A percentile compares a stretch with the other conserved stretches of the same genome.
Conservation (phyloP, 1,284 basidiomycete species). For the Cronartium quercuum region DNA sequence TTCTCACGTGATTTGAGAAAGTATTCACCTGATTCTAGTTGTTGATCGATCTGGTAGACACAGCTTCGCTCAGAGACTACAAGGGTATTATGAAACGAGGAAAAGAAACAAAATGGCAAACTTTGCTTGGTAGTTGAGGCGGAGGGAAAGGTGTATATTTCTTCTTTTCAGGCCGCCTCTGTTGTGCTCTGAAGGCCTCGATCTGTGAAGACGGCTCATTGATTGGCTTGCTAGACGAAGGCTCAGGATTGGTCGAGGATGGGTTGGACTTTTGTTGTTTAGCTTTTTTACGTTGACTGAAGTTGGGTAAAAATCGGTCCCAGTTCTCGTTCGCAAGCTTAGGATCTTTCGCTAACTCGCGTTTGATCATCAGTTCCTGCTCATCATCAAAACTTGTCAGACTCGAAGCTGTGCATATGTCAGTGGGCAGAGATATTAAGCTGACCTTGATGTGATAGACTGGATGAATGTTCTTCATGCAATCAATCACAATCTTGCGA, state of each 20-base stretch:
- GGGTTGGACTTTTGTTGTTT: constrained; percentile 68
- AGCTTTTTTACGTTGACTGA: constrained; percentile 86
- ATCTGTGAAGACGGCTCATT: constrained; percentile 3
- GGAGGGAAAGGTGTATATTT: constrained; percentile 99
- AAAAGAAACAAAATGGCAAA: constrained; percentile 46
- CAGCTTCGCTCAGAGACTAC: neutral
- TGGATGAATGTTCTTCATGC: constrained; percentile 99
- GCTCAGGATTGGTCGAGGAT: constrained; percentile 28
- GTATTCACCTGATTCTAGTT: constrained; percentile 94
- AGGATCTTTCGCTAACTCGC: constrained; percentile 96
- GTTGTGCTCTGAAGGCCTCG: constrained; percentile 39
- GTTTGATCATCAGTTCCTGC: constrained; percentile 95
- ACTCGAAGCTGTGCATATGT: neutral
- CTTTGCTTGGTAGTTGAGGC: constrained; percentile 84
- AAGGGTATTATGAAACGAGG: neutral
- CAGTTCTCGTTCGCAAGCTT: constrained; percentile 89
- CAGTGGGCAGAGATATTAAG: constrained; percentile 10
- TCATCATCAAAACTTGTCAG: neutral
- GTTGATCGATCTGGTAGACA: constrained; percentile 67
- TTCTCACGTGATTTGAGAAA: constrained; percentile 86
- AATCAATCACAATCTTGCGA: constrained; percentile 86
- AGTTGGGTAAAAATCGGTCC: constrained; percentile 96
- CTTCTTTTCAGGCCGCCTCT: constrained; percentile 66
- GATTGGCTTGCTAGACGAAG: constrained; percentile 14
- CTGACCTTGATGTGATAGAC: constrained; percentile 95